Evolutionary conservation across 106 monocot species (phyloP).

Genomic region (Vanilla planifolia): DNA sequence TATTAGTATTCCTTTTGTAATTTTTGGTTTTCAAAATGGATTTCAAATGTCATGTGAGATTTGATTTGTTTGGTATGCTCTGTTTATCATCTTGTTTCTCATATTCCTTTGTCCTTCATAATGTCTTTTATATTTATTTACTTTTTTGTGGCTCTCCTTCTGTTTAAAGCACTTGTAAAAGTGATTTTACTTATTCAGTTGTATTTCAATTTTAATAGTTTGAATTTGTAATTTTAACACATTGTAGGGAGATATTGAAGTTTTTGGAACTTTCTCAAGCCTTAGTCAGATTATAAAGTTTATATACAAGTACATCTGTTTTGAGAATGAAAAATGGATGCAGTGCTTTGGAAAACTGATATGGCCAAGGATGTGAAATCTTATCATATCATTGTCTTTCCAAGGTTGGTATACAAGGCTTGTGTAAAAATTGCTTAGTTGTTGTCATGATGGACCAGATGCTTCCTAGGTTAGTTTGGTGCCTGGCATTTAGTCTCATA

Average conservation of each 20-base stretch:
- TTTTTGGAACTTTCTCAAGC: constrained; percentile 43
- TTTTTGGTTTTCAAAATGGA: no score
- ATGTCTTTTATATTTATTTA: not conserved
- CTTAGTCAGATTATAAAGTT: constrained; percentile 68
- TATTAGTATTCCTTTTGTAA: no score
- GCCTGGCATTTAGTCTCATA: no score
- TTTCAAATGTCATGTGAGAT: no score
- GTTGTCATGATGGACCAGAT: not conserved
- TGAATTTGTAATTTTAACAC: not conserved
- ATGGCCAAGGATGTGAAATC: constrained; percentile 80
- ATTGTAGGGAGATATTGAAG: constrained; percentile 48
- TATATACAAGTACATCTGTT: constrained; percentile 54
- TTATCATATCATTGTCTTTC: constrained; percentile 81
- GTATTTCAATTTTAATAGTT: not conserved
- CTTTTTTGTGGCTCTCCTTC: not conserved
- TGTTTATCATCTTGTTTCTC: not conserved
- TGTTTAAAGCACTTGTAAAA: not conserved
- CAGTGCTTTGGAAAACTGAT: constrained; percentile 67
- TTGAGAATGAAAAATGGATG: constrained; percentile 62
- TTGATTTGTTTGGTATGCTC: no score
- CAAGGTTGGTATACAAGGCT: constrained; percentile 42
- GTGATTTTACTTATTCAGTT: not conserved
- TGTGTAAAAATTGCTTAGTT: constrained; percentile 5
- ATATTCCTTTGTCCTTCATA: not conserved
- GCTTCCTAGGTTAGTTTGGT: no score